Conservation (phyloP, 2,329 filamentous ascomycete species). For the Sphaerulina populicola region DNA sequence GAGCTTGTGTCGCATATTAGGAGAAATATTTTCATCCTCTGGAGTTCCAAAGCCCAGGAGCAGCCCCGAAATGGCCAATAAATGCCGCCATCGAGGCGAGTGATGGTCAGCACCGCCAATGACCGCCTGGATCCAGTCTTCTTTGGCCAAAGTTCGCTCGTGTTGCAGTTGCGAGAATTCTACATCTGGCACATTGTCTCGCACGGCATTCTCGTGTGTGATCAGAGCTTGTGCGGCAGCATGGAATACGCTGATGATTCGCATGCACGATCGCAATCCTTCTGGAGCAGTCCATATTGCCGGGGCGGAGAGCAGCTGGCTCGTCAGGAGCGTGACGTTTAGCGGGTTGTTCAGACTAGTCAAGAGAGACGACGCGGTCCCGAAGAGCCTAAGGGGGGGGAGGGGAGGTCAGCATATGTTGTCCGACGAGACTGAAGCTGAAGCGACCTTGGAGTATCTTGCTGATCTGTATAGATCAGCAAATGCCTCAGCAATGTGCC, state of each 20-base stretch:
- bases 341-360: constrained; percentile 64
- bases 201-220: constrained; percentile 40
- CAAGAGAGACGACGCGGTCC: constrained; percentile 59
- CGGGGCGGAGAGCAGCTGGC: constrained; percentile 62
- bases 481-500: constrained; percentile 58
- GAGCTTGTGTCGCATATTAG: constrained; percentile 56
- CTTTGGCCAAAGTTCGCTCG: constrained; percentile 33
- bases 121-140: constrained; percentile 53
- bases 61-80: constrained; percentile 70
- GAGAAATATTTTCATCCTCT: constrained; percentile 55
- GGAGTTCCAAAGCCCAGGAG: constrained; percentile 65
- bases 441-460: constrained; percentile 51
- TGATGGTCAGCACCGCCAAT: constrained; percentile 53
- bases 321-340: constrained; percentile 64
- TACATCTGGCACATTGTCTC: constrained; percentile 20
- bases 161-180: constrained; percentile 26
- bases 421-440: background rate
- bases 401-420: constrained; percentile 10
- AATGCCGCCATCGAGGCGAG: constrained; percentile 68
- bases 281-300: constrained; percentile 60
- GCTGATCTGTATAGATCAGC: constrained; percentile 49
- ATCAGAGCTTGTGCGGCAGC: constrained; percentile 53
- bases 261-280: constrained; percentile 54
- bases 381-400: constrained; percentile 42
- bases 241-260: constrained; percentile 64